Conservation (phyloP, 768 basidiomycete genomes). For the Suillus tomentosus region DNA sequence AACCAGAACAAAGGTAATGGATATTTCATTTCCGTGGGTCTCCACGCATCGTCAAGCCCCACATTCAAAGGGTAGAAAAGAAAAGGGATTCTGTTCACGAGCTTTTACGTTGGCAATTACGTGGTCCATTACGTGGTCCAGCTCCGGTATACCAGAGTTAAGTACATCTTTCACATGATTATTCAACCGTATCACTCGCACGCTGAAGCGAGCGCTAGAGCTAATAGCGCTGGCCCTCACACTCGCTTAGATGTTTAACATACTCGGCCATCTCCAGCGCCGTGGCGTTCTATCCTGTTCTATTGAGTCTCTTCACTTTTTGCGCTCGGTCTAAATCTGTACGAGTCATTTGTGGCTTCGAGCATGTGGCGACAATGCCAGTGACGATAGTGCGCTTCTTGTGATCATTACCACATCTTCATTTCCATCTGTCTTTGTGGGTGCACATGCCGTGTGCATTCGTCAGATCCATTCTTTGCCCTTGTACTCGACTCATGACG, state of each 20-base stretch:
- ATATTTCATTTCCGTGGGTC: background rate
- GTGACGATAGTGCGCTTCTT: constrained; percentile 5
- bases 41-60: background rate
- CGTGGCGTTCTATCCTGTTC: background rate
- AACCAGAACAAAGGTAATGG: background rate
- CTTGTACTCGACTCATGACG: background rate
- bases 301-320: background rate
- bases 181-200: background rate
- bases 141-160: background rate
- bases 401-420: background rate
- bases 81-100: background rate
- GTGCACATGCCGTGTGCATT: background rate
- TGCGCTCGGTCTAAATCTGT: background rate
- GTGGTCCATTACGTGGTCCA: background rate
- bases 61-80: background rate
- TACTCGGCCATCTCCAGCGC: constrained; percentile 8
- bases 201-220: background rate
- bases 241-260: background rate
- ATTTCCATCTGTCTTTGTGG: background rate
- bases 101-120: background rate
- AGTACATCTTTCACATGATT: background rate
- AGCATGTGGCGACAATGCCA: background rate
- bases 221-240: background rate
- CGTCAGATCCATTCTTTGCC: background rate
- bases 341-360: background rate